These are phyloP conservation scores for Edaphochlamys debaryana DNA, from an alignment of 139 green algal genomes.

Conservation along the genomic window DNA sequence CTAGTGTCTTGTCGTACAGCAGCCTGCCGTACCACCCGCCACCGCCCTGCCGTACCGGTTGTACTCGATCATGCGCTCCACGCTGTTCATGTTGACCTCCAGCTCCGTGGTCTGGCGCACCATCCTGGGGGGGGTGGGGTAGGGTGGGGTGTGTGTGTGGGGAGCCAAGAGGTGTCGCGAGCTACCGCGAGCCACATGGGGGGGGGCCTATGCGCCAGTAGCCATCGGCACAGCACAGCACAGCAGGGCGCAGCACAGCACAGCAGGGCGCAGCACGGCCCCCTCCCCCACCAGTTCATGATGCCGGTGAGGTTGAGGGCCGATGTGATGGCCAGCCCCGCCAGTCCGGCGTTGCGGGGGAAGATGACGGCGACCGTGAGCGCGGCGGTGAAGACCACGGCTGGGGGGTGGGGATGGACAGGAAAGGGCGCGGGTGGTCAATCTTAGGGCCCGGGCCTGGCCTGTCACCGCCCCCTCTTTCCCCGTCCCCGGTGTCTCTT, in stretches of 20 bases:
- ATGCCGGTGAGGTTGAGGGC: conserved; percentile 75
- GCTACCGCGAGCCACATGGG: too few relatives aligned
- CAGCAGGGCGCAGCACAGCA: too few relatives aligned
- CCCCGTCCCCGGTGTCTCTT: too few relatives aligned
- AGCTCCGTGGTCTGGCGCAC: conserved; percentile 88
- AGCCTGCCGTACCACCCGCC: too few relatives aligned
- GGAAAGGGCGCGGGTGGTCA: background rate
- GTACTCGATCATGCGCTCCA: conserved; percentile 86
- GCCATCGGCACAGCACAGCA: too few relatives aligned
- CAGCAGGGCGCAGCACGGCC: too few relatives aligned
- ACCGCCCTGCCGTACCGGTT: conserved; percentile 12
- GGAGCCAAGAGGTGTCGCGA: too few relatives aligned
- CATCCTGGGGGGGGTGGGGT: too few relatives aligned
- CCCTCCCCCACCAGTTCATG: conserved; percentile 57
- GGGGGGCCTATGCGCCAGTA: too few relatives aligned
- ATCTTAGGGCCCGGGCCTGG: too few relatives aligned
- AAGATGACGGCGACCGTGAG: conserved; percentile 71
- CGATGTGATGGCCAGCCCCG: conserved; percentile 89
- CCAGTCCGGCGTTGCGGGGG: conserved; percentile 78
- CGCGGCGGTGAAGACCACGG: conserved; percentile 64
- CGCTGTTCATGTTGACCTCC: conserved; percentile 87
- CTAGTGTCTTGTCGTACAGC: too few relatives aligned
- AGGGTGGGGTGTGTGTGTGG: too few relatives aligned
- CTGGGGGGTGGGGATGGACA: background rate
- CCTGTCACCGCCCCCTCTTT: background rate